phyloP scores from a whole-genome alignment of 257 asterid genomes.

The Lantana camara region DNA sequence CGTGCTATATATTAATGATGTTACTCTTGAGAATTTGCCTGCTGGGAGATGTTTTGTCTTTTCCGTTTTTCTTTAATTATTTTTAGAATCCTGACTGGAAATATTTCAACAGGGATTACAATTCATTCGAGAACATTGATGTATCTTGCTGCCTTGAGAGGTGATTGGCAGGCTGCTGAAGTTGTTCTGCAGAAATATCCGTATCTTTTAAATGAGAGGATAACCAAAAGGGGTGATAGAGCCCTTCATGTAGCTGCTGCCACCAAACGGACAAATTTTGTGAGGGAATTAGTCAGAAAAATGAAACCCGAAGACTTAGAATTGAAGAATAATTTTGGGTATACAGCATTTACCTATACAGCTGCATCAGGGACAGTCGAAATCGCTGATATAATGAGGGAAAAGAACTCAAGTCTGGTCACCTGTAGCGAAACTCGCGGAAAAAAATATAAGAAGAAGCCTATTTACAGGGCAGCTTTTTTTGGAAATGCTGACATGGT shows the following conservation, averaged over 20 bases:
- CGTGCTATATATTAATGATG: no score
- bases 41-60: not conserved
- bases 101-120: not conserved
- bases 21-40: no score
- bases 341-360: conserved; percentile 24
- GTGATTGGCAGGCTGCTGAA: conserved; percentile 25
- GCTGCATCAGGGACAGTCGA: conserved; percentile 20
- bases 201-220: not conserved
- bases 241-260: conserved; percentile 28
- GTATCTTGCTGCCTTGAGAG: conserved; percentile 20
- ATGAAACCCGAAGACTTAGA: not conserved
- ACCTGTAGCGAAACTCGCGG: not conserved
- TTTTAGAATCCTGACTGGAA: not conserved
- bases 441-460: not conserved
- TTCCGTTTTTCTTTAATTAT: not conserved
- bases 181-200: not conserved
- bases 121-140: not conserved
- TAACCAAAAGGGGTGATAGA: conserved; percentile 10
- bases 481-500: conserved; percentile 21
- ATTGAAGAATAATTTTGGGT: not conserved
- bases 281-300: not conserved
- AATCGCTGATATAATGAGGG: conserved; percentile 21
- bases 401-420: not conserved
- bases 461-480: conserved; percentile 2
- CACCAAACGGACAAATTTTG: not conserved